Evolutionary conservation across 2,329 filamentous ascomycete species (phyloP).

Genomic region (Calycina marina): DNA sequence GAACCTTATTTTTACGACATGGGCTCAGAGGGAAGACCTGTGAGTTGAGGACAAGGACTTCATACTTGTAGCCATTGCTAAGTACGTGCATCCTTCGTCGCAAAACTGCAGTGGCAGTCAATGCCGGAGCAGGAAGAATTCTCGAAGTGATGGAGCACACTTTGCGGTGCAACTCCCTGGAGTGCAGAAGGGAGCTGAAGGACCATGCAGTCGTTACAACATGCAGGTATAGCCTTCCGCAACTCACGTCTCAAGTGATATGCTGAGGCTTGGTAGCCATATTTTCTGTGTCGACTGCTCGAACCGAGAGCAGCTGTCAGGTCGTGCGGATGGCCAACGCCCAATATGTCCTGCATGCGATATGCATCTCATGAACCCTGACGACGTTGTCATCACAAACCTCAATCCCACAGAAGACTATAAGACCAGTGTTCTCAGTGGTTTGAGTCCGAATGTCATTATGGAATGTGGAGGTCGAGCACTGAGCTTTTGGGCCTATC

Average conservation of each 20-base stretch:
- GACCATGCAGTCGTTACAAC: constrained; percentile 73
- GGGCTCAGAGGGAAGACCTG: too few relatives aligned
- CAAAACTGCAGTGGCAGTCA: too few relatives aligned
- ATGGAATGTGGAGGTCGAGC: constrained; percentile 77
- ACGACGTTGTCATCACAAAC: constrained; percentile 59
- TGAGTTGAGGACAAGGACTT: too few relatives aligned
- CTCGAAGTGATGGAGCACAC: constrained; percentile 50
- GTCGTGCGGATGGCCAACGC: constrained; percentile 34
- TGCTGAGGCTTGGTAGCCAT: constrained; percentile 40
- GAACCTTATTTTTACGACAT: too few relatives aligned
- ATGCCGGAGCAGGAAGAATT: not conserved
- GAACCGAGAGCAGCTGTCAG: constrained; percentile 42
- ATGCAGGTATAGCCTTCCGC: constrained; percentile 58
- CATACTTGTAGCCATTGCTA: too few relatives aligned
- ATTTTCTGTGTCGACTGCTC: constrained; percentile 74
- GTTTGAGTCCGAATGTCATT: constrained; percentile 64
- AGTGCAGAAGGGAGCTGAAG: constrained; percentile 55
- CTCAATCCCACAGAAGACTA: constrained; percentile 77
- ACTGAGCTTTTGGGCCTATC: constrained; percentile 75
- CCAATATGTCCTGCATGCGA: constrained; percentile 62
- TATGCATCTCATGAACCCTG: constrained; percentile 49
- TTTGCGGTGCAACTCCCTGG: constrained; percentile 66
- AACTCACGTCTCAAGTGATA: too few relatives aligned
- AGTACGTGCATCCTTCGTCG: too few relatives aligned
- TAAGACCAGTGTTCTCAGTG: constrained; percentile 74